Percentiles rank a stretch among this genome's conserved stretches.
Evolutionary conservation across 805 yeast species (phyloP).

Genomic region (Teunomyces tritomae): DNA sequence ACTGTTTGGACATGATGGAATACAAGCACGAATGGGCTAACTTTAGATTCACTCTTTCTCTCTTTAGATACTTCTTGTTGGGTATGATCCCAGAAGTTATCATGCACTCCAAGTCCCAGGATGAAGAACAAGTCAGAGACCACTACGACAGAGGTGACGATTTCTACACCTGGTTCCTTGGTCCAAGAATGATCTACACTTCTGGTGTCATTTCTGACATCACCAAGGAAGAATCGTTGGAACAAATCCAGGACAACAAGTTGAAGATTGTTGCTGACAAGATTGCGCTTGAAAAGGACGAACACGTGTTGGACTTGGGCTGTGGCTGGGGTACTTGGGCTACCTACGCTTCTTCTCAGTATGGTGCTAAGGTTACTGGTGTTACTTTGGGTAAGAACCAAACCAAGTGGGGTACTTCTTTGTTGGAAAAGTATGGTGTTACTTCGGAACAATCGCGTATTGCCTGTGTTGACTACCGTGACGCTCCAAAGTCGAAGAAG

Average conservation of each 20-base stretch:
- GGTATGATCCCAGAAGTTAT: slow-evolving; percentile 93
- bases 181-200: slow-evolving; percentile 93
- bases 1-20: slow-evolving; percentile 78
- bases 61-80: slow-evolving; percentile 76
- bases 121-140: slow-evolving; percentile 93
- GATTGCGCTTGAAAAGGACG: slow-evolving; percentile 70
- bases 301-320: slow-evolving; percentile 77
- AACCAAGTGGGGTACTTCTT: slow-evolving; percentile 82
- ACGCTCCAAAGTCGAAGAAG: slow-evolving; percentile 66
- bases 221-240: slow-evolving; percentile 63
- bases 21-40: slow-evolving; percentile 89
- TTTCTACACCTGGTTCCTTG: slow-evolving; percentile 90
- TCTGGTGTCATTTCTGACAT: slow-evolving; percentile 75
- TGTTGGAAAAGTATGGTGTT: slow-evolving; percentile 68
- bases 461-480: slow-evolving; percentile 85
- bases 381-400: slow-evolving; percentile 87
- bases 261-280: slow-evolving; percentile 84
- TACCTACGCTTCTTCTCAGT: slow-evolving; percentile 73
- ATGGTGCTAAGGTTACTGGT: slow-evolving; percentile 87
- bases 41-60: slow-evolving; percentile 71
- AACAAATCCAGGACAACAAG: slow-evolving; percentile 85
- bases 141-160: slow-evolving; percentile 97
- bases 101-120: slow-evolving; percentile 89
- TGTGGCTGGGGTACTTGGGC: slow-evolving; percentile 98
- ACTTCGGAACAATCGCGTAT: slow-evolving; percentile 67